Evolutionary conservation across 2,329 filamentous ascomycete species (phyloP).

Genomic region (Fusarium sp.): DNA sequence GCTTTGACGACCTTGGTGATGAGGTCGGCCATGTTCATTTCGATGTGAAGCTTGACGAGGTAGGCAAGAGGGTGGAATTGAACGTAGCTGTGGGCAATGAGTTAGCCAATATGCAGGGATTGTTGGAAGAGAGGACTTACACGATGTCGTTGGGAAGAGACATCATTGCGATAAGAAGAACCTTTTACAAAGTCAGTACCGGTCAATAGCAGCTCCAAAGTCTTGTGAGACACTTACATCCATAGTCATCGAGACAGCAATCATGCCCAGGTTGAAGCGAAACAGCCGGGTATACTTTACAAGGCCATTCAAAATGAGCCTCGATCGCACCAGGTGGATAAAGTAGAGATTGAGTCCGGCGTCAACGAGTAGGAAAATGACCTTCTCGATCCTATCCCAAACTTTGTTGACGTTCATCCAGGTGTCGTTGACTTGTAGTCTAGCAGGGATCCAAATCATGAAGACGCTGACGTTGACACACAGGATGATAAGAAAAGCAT

Average conservation of each 20-base stretch:
- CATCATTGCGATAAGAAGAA: constrained; percentile 52
- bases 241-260: constrained; percentile 51
- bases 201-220: fast-evolving
- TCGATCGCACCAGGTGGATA: constrained; percentile 61
- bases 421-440: constrained; percentile 58
- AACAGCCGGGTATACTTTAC: constrained; percentile 65
- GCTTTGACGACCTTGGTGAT: constrained; percentile 58
- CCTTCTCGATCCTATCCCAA: constrained; percentile 69
- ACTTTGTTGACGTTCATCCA: constrained; percentile 63
- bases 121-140: constrained; percentile 29
- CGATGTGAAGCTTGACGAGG: constrained; percentile 67
- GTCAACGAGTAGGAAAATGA: constrained; percentile 66
- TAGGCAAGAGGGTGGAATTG: constrained; percentile 68
- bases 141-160: constrained; percentile 51
- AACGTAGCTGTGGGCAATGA: constrained; percentile 50
- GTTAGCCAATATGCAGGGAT: neutral
- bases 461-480: constrained; percentile 67
- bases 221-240: constrained; percentile 34
- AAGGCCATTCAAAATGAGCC: constrained; percentile 63
- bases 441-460: constrained; percentile 68
- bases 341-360: constrained; percentile 67
- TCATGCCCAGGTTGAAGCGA: constrained; percentile 52
- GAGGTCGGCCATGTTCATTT: constrained; percentile 68
- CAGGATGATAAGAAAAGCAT: constrained; percentile 60
- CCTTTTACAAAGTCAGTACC: constrained; percentile 26